These are phyloP conservation scores for Capsicum pubescens DNA, from an alignment of 257 asterid genomes.

Conservation along the genomic window DNA sequence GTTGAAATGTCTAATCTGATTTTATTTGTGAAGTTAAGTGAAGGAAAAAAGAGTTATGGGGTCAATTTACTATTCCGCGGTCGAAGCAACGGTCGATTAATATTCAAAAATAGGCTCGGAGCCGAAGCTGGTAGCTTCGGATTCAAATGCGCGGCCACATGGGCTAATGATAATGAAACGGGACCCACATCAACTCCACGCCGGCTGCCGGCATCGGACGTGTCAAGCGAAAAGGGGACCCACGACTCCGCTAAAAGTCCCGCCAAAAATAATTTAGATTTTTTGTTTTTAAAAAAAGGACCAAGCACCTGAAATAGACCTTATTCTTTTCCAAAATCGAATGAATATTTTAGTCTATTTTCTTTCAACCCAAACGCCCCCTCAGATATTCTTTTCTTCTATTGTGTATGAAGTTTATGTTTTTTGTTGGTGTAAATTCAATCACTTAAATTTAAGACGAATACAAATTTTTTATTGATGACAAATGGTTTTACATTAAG, in stretches of 20 bases:
- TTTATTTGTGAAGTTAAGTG: constrained; percentile 5
- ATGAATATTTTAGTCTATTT: background rate
- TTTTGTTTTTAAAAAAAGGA: background rate
- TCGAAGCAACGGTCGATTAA: constrained; percentile 25
- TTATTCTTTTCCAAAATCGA: background rate
- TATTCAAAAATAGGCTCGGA: constrained; percentile 29
- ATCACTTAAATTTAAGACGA: no score
- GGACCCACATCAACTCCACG: constrained; percentile 40
- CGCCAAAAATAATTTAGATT: constrained; percentile 28
- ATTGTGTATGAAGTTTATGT: no score
- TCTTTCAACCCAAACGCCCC: no score
- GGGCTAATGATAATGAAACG: background rate
- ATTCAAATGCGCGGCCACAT: background rate
- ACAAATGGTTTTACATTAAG: no score
- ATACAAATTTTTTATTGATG: no score
- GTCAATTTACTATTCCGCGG: constrained; percentile 8
- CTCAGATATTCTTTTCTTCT: no score
- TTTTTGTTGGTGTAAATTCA: no score
- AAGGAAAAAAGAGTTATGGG: background rate
- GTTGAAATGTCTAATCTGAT: constrained; percentile 22
- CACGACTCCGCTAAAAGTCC: constrained; percentile 32
- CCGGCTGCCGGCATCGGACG: constrained; percentile 55
- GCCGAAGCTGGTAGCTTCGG: constrained; percentile 35
- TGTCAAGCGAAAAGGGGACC: constrained; percentile 21
- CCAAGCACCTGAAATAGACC: no score